Percentiles rank a stretch among this genome's conserved stretches.
Evolutionary conservation across 345 rosid species (phyloP).

Genomic region (Draba incana): DNA sequence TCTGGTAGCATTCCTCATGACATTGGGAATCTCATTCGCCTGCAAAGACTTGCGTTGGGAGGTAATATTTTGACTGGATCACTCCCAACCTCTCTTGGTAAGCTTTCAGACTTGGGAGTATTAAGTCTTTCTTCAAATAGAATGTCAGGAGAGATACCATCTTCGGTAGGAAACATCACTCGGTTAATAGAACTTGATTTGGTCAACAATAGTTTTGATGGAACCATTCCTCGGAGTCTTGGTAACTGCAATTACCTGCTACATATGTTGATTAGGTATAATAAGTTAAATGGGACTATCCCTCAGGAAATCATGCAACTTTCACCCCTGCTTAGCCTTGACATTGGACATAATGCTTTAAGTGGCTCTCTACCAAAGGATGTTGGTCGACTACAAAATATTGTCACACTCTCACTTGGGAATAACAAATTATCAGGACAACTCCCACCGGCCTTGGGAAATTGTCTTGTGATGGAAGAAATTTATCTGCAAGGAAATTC

Average conservation of each 20-base stretch:
- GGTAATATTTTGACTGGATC: not conserved
- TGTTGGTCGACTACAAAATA: not conserved
- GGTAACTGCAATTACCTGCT: not conserved
- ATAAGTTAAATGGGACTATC: constrained; percentile 15
- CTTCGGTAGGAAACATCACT: too few relatives aligned
- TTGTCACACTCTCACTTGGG: not conserved
- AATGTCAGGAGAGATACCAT: constrained; percentile 12
- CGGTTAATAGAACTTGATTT: not conserved
- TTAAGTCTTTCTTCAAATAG: not conserved
- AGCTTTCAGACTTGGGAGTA: not conserved
- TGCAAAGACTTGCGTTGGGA: rapidly evolving
- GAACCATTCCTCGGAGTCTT: not conserved
- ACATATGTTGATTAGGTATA: rapidly evolving
- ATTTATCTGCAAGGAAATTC: not conserved
- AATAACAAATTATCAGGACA: not conserved
- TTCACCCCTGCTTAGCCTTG: rapidly evolving
- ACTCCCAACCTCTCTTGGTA: constrained; percentile 2
- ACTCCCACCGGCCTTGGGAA: not conserved
- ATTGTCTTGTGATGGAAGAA: not conserved
- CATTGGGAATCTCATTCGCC: not conserved
- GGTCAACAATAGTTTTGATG: constrained; percentile 3
- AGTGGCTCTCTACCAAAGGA: constrained; percentile 4
- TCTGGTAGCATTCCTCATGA: not conserved
- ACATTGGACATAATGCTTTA: not conserved
- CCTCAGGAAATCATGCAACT: not conserved